Evolutionary conservation across 352 stramenopile species (phyloP), one percentile per base, ranked within the genome.

Genomic region (Phytophthora ohioensis): DNA sequence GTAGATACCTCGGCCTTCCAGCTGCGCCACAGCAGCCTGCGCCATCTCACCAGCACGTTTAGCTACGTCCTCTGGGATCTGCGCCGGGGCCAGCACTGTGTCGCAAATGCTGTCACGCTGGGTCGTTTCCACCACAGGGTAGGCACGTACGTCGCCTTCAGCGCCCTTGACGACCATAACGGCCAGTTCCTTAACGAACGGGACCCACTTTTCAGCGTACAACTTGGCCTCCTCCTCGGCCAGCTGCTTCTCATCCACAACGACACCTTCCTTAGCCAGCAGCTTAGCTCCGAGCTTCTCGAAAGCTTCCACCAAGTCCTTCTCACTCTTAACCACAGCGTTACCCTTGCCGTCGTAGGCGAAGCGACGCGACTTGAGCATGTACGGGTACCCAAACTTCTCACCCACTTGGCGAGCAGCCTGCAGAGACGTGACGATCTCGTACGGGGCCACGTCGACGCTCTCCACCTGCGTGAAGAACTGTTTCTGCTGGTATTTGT

Each of bases 271-370:
- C 13, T 31, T 65, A 12, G 38, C 53, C 31, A 81, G 38, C 48
- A 72, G 1, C 27, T 56, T 71, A 21, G 75, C 84, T n/a, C 82
- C 83, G 27, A 95, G 87, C 64, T 93, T 93, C 11, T 72, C 59
- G 27, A 99, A 91, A n/a, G 95, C 96, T 5, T 81, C 75, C 1
- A 74, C 42, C 30, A 99, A 89, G 30, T 93, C 91, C 21, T 89
- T 82, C 21, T 83, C 79, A 10, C 76, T 80, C 34, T 90, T 82
- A 0, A 99, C 84, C 31, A 99, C 91, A n/a, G 91, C 92, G 79
- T 99, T 99, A 52, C 98, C 97, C 38, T 92, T 91, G 58, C 98
- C 98, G 74, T 99, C 98, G 76, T 99, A 99, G 32, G 94, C 97
- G 49, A 95, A 95, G 32, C 86, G 86, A 51, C 97, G 89, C 31